Conservation (phyloP, 2,329 filamentous ascomycete genomes). For the Purpureocillium lavendulum region DNA sequence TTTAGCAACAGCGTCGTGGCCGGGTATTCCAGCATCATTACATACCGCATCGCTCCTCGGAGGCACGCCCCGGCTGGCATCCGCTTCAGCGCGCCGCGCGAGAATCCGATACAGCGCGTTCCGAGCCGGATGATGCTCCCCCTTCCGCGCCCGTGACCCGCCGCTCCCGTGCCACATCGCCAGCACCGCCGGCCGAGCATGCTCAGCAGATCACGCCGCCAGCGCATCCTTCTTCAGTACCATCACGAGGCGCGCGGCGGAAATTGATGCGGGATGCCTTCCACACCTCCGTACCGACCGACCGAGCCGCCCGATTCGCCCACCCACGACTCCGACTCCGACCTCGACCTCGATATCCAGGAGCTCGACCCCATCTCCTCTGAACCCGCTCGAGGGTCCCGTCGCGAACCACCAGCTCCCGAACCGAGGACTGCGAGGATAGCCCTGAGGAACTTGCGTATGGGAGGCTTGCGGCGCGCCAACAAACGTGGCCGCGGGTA, state of each 20-base stretch:
- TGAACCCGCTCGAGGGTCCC: slow-evolving; percentile 21
- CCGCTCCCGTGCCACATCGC: not conserved
- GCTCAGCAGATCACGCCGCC: slow-evolving; percentile 13
- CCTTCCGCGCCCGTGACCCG: slow-evolving; percentile 1
- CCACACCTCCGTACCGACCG: slow-evolving; percentile 40
- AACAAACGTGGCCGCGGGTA: slow-evolving; percentile 48
- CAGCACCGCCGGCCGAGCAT: not conserved
- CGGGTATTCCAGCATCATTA: too few species aligned
- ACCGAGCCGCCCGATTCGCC: slow-evolving; percentile 57
- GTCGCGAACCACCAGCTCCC: slow-evolving; percentile 16
- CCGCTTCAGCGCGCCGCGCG: too few species aligned
- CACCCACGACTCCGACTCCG: slow-evolving; percentile 63
- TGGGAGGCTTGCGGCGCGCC: slow-evolving; percentile 52
- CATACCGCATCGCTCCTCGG: too few species aligned
- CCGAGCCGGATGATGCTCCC: slow-evolving; percentile 1
- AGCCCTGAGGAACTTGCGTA: slow-evolving; percentile 62
- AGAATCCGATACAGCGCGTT: too few species aligned
- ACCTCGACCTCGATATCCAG: slow-evolving; percentile 66
- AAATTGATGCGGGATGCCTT: slow-evolving; percentile 44
- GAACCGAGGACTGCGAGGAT: slow-evolving; percentile 50
- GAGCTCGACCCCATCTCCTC: slow-evolving; percentile 63
- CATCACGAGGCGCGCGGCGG: slow-evolving; percentile 6
- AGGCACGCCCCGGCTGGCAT: too few species aligned
- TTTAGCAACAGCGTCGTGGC: too few species aligned
- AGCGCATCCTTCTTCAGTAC: slow-evolving; percentile 8